Evolutionary conservation across 768 basidiomycete species (phyloP).

Genomic region (Psilocybe sp.): DNA sequence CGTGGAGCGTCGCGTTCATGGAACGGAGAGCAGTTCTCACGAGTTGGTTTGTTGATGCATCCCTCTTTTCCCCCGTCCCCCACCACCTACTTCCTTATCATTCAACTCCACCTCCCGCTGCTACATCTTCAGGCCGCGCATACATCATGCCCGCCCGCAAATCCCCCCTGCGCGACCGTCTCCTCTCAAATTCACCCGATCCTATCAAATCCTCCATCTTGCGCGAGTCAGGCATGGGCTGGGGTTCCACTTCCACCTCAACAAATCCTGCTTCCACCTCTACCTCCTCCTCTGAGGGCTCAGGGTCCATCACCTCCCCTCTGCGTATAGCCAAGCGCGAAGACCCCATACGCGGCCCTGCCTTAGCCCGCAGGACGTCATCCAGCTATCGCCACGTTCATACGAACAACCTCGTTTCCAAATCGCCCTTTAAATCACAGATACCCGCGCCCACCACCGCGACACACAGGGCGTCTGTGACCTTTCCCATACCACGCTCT

Average conservation of each 20-base stretch:
- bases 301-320: slow-evolving; percentile 52
- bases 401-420: slow-evolving; percentile 77
- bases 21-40: slow-evolving; percentile 31
- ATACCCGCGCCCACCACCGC: slow-evolving; percentile 50
- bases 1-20: slow-evolving; percentile 34
- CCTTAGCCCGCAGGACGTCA: slow-evolving; percentile 68
- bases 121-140: slow-evolving; percentile 5
- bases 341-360: slow-evolving; percentile 39
- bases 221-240: slow-evolving; percentile 64
- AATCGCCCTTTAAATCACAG: slow-evolving; percentile 81
- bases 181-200: slow-evolving; percentile 62
- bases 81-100: slow-evolving; percentile 10
- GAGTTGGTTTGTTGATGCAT: slow-evolving; percentile 33
- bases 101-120: slow-evolving; percentile 2
- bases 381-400: slow-evolving; percentile 79
- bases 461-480: slow-evolving; percentile 27
- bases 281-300: slow-evolving; percentile 28
- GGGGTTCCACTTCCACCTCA: slow-evolving; percentile 48
- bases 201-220: slow-evolving; percentile 61
- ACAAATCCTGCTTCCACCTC: slow-evolving; percentile 29
- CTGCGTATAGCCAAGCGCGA: slow-evolving; percentile 77
- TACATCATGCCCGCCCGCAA: slow-evolving; percentile 35
- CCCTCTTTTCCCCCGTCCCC: slow-evolving; percentile 9
- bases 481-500: slow-evolving; percentile 46
- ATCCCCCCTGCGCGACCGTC: slow-evolving; percentile 54